A percentile compares a stretch with the other conserved stretches of the same genome.
Conservation (phyloP, 306 rosid species). For the Alnus glutinosa region DNA sequence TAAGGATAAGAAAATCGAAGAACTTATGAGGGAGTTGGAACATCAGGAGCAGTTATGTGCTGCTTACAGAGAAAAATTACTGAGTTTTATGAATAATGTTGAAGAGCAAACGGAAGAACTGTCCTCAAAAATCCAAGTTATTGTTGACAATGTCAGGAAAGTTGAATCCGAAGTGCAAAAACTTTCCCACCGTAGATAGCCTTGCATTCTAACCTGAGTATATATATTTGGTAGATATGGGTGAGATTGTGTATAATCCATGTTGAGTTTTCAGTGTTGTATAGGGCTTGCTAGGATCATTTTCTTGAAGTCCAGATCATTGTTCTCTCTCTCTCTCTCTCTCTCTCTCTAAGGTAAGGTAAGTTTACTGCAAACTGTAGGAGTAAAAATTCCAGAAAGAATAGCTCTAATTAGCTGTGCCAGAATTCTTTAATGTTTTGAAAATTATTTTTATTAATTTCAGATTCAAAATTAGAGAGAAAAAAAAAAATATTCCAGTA, state of each 20-base stretch:
- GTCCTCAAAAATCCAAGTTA: slow-evolving; percentile 62
- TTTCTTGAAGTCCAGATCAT: background rate
- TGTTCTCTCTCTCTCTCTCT: background rate
- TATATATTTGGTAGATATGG: slow-evolving; percentile 14
- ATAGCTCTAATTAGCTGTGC: background rate
- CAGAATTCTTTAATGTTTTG: too few species aligned
- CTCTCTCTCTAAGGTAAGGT: background rate
- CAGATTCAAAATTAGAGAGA: background rate
- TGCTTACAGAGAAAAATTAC: slow-evolving; percentile 61
- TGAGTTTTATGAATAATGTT: slow-evolving; percentile 59
- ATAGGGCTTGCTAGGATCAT: slow-evolving; percentile 23
- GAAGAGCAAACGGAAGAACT: slow-evolving; percentile 74
- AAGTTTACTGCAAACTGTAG: background rate
- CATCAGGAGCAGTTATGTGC: slow-evolving; percentile 72
- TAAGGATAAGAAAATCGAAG: slow-evolving; percentile 83
- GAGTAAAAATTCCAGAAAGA: background rate
- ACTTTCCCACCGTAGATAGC: slow-evolving; percentile 38
- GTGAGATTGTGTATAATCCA: slow-evolving; percentile 26
- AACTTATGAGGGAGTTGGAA: slow-evolving; percentile 78
- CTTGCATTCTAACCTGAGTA: slow-evolving; percentile 27
- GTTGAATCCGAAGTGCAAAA: slow-evolving; percentile 68
- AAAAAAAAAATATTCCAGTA: background rate
- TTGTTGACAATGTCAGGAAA: slow-evolving; percentile 62
- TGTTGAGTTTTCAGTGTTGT: slow-evolving; percentile 14
- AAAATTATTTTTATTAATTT: background rate